Conservation (phyloP, 495 filamentous ascomycete genomes). For the Lasiosphaeria miniovina region DNA sequence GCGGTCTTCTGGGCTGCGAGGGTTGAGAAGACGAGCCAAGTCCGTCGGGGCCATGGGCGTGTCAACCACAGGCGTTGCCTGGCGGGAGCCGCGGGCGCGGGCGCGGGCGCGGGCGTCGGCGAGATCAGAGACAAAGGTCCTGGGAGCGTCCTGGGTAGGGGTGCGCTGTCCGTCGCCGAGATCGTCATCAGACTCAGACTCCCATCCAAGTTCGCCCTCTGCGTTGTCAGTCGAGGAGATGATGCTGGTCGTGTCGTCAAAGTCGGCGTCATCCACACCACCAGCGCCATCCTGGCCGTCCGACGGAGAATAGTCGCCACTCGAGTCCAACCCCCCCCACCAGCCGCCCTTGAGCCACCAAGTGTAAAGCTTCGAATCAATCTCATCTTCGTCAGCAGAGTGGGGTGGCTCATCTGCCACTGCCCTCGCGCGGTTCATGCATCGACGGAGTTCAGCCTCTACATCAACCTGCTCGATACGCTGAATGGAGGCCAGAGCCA, state of each 20-base stretch:
- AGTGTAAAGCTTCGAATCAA: conserved; percentile 70
- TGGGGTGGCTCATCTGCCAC: conserved; percentile 7
- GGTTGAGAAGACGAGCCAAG: conserved; percentile 80
- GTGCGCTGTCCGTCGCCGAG: conserved; percentile 63
- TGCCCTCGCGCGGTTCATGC: conserved; percentile 28
- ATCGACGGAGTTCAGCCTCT: conserved; percentile 66
- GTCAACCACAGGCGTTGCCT: conserved; percentile 59
- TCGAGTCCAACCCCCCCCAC: conserved; percentile 77
- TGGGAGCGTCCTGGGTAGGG: conserved; percentile 56
- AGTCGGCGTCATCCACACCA: conserved; percentile 47
- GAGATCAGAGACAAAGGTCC: conserved; percentile 15
- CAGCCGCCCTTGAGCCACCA: conserved; percentile 80
- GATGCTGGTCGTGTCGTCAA: conserved; percentile 73
- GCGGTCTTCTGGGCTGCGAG: conserved; percentile 69
- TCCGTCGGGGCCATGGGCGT: conserved; percentile 61
- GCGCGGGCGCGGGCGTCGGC: conserved; percentile 8
- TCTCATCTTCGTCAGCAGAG: conserved; percentile 54
- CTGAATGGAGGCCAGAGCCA: conserved; percentile 56
- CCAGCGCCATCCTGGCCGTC: neutral
- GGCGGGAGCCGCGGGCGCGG: conserved; percentile 36
- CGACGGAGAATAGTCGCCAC: conserved; percentile 61
- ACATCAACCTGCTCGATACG: conserved; percentile 67
- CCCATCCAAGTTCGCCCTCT: conserved; percentile 56
- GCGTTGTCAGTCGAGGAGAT: conserved; percentile 53
- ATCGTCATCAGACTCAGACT: conserved; percentile 37